Percentiles rank a stretch among this genome's conserved stretches.
Evolutionary conservation across 805 yeast genomes (phyloP).

Genomic region (Brettanomyces nanus): DNA sequence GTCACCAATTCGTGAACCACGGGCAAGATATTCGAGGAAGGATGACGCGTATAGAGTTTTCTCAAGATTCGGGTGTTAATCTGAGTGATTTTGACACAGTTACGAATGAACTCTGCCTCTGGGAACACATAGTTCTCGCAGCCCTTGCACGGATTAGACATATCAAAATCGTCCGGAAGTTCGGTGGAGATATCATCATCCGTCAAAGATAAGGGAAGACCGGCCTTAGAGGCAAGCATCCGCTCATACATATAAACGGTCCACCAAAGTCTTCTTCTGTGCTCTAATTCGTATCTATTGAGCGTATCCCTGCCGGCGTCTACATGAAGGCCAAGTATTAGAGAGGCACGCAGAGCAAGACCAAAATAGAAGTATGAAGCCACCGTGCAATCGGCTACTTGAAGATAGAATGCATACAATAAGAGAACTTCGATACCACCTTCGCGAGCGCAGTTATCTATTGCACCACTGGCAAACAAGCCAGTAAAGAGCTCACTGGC

Average conservation of each 20-base stretch:
- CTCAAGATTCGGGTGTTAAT: constrained; percentile 68
- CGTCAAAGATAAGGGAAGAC: constrained; percentile 68
- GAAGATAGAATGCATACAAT: constrained; percentile 69
- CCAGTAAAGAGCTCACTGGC: constrained; percentile 77
- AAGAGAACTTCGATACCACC: constrained; percentile 74
- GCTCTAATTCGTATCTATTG: constrained; percentile 46
- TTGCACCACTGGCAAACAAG: constrained; percentile 69
- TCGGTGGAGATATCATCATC: constrained; percentile 78
- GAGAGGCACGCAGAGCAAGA: constrained; percentile 34
- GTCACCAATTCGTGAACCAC: constrained; percentile 64
- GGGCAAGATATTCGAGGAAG: constrained; percentile 67
- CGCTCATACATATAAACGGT: constrained; percentile 40
- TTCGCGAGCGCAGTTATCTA: constrained; percentile 68
- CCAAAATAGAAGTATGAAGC: constrained; percentile 60
- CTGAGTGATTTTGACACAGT: constrained; percentile 71
- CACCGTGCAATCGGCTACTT: constrained; percentile 78
- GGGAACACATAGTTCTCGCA: constrained; percentile 66
- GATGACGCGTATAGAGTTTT: constrained; percentile 65
- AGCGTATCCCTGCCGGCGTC: constrained; percentile 63
- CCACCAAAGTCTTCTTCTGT: constrained; percentile 33
- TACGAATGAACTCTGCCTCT: constrained; percentile 66
- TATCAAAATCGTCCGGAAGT: constrained; percentile 64
- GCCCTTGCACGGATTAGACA: constrained; percentile 51
- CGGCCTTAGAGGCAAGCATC: constrained; percentile 78
- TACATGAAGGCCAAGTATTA: constrained; percentile 73